Conservation (phyloP, 2,329 filamentous ascomycete genomes). For the Aphanoascus verrucosus region DNA sequence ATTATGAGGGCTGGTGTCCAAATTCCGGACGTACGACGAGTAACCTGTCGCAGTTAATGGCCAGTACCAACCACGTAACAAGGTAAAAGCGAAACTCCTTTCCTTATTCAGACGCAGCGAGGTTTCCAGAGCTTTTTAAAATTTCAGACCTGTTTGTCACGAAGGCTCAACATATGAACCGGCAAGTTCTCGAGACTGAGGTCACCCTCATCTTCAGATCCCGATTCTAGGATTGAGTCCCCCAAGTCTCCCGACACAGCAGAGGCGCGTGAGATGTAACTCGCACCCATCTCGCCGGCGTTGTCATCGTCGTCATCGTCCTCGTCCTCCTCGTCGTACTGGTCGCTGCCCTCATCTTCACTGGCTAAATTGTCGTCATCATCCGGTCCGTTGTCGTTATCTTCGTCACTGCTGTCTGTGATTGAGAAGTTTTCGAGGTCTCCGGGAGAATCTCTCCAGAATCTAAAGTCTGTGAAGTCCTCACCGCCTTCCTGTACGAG, state of each 20-base stretch:
- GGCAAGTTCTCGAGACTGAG: conserved; percentile 14
- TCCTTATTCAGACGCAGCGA: background rate
- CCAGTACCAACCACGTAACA: background rate
- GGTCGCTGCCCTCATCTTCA: conserved; percentile 44
- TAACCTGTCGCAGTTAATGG: background rate
- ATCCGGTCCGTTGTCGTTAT: conserved; percentile 43
- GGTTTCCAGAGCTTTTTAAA: background rate
- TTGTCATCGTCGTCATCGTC: conserved; percentile 34
- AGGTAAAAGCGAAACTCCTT: background rate
- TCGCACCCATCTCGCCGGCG: conserved; percentile 39
- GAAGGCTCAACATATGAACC: background rate
- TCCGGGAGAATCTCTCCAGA: conserved; percentile 78
- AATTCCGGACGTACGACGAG: background rate
- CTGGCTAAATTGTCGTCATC: conserved; percentile 37
- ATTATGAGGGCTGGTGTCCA: background rate
- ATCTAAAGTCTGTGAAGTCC: conserved; percentile 93
- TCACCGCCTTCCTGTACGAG: conserved; percentile 83
- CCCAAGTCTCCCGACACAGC: conserved; percentile 33
- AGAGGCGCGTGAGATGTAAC: conserved; percentile 46
- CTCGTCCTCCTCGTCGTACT: conserved; percentile 31
- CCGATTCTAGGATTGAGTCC: conserved; percentile 31
- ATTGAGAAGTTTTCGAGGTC: conserved; percentile 83
- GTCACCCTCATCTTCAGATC: conserved; percentile 32
- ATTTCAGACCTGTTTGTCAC: background rate
- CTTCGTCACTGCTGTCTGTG: conserved; percentile 56